Percentiles rank a stretch among this genome's conserved stretches.
Conservation (phyloP, 495 filamentous ascomycete genomes). For the Hamigera avellanea region DNA sequence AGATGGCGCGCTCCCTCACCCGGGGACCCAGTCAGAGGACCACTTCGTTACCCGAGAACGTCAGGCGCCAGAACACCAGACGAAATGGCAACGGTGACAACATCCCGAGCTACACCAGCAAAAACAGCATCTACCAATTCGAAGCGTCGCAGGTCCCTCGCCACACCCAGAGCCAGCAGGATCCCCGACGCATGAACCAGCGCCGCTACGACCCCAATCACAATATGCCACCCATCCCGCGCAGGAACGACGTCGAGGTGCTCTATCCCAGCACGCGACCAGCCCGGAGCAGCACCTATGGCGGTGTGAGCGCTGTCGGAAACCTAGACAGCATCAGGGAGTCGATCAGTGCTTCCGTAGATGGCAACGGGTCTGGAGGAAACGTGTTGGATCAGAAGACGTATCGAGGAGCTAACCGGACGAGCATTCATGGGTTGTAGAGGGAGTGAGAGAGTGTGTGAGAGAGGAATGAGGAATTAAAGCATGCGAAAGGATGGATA, state of each 20-base stretch:
- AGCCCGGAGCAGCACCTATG: conserved; percentile 25
- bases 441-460: too few species aligned
- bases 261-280: conserved; percentile 27
- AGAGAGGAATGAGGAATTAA: too few species aligned
- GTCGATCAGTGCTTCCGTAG: conserved; percentile 15
- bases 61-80: conserved; percentile 4
- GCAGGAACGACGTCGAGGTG: conserved; percentile 23
- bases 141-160: conserved; percentile 16
- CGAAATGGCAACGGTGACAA: neutral
- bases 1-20: neutral
- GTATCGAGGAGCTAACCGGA: conserved; percentile 25
- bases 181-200: conserved; percentile 10
- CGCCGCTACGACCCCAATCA: conserved; percentile 13
- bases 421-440: conserved; percentile 12
- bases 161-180: conserved; percentile 19
- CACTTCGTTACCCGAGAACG: conserved; percentile 1
- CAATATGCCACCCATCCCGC: conserved; percentile 10
- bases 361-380: conserved; percentile 11
- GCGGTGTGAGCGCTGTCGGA: conserved; percentile 9
- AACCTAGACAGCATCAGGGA: conserved; percentile 27
- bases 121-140: conserved; percentile 15
- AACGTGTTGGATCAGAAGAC: conserved; percentile 17
- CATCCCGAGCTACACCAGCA: conserved; percentile 6
- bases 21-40: conserved; percentile 6
- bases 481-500: too few species aligned